Percentiles rank a stretch among this genome's conserved stretches.
Conservation (phyloP, 2,329 filamentous ascomycete genomes). For the Xylariaceae sp. region DNA sequence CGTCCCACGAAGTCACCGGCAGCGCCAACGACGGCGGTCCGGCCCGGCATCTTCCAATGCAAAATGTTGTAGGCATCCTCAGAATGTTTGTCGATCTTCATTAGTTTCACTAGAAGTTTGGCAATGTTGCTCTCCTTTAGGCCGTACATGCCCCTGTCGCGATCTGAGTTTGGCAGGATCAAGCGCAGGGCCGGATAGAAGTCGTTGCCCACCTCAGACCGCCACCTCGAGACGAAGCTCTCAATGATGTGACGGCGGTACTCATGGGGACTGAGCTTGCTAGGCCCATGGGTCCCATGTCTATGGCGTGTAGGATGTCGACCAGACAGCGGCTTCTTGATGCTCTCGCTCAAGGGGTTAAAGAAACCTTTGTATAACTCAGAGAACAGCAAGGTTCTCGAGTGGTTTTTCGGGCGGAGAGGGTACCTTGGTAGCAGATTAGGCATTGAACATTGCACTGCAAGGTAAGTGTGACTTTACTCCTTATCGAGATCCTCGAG, state of each 20-base stretch:
- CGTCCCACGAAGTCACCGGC: slow-evolving; percentile 92
- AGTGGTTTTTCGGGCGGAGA: slow-evolving; percentile 78
- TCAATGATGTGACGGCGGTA: slow-evolving; percentile 80
- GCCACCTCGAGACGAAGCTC: slow-evolving; percentile 84
- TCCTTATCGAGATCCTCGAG: slow-evolving; percentile 50
- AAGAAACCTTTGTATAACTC: slow-evolving; percentile 78
- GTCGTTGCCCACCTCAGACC: slow-evolving; percentile 84
- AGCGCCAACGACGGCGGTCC: slow-evolving; percentile 62
- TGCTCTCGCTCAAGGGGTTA: slow-evolving; percentile 74
- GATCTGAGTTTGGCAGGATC: slow-evolving; percentile 90
- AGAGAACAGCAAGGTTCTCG: slow-evolving; percentile 79
- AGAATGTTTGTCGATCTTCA: slow-evolving; percentile 89
- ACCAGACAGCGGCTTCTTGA: slow-evolving; percentile 70
- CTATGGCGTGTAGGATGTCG: slow-evolving; percentile 58
- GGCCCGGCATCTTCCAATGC: slow-evolving; percentile 89
- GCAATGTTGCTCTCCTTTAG: slow-evolving; percentile 91
- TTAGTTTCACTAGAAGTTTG: slow-evolving; percentile 85
- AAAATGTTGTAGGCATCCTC: slow-evolving; percentile 84
- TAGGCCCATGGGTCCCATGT: slow-evolving; percentile 60
- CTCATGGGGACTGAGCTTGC: slow-evolving; percentile 71
- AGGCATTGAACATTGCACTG: neutral
- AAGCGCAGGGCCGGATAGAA: slow-evolving; percentile 91
- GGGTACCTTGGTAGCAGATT: slow-evolving; percentile 65
- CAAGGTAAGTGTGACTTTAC: slow-evolving; percentile 32
- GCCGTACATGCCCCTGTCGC: slow-evolving; percentile 89